Evolutionary conservation across 2,329 filamentous ascomycete genomes (phyloP).

Genomic region (Pseudogymnoascus sp.): DNA sequence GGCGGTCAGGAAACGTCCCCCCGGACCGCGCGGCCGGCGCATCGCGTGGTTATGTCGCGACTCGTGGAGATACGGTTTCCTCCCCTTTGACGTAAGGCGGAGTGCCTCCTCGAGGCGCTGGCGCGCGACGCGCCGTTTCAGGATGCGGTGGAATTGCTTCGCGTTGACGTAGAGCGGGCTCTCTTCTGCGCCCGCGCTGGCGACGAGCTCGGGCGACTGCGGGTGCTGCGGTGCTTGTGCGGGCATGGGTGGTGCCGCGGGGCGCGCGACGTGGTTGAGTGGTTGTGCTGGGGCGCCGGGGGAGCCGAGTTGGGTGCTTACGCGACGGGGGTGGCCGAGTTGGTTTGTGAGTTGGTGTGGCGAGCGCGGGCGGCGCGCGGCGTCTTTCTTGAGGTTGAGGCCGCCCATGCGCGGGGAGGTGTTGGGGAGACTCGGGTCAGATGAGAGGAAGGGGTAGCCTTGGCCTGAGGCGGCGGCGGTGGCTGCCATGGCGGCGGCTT

Average conservation of each 20-base stretch:
- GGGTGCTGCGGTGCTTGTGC: slow-evolving; percentile 58
- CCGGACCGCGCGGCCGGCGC: slow-evolving; percentile 86
- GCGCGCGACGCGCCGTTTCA: slow-evolving; percentile 86
- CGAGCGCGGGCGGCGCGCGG: slow-evolving; percentile 56
- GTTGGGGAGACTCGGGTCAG: slow-evolving; percentile 59
- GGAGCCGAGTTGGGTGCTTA: slow-evolving; percentile 64
- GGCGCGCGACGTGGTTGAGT: slow-evolving; percentile 49
- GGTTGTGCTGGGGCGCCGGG: slow-evolving; percentile 52
- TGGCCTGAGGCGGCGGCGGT: slow-evolving; percentile 87
- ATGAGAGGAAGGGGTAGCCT: slow-evolving; percentile 57
- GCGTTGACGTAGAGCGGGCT: slow-evolving; percentile 96
- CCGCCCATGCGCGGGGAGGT: slow-evolving; percentile 70
- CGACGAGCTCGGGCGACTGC: slow-evolving; percentile 72
- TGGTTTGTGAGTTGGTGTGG: slow-evolving; percentile 60
- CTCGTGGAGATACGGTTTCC: slow-evolving; percentile 95
- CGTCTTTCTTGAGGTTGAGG: slow-evolving; percentile 59
- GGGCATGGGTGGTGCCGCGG: slow-evolving; percentile 51
- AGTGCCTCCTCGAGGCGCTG: slow-evolving; percentile 91
- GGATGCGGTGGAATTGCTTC: slow-evolving; percentile 95
- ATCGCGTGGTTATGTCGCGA: slow-evolving; percentile 98
- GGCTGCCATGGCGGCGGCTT: slow-evolving; percentile 85
- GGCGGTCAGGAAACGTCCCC: slow-evolving; percentile 89
- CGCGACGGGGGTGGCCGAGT: slow-evolving; percentile 46
- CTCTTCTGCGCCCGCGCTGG: slow-evolving; percentile 63
- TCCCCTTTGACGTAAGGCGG: slow-evolving; percentile 84